Evolutionary conservation across 305 asterid species (phyloP), one percentile per base, ranked within the genome.

Genomic region (Solanum chacoense): DNA sequence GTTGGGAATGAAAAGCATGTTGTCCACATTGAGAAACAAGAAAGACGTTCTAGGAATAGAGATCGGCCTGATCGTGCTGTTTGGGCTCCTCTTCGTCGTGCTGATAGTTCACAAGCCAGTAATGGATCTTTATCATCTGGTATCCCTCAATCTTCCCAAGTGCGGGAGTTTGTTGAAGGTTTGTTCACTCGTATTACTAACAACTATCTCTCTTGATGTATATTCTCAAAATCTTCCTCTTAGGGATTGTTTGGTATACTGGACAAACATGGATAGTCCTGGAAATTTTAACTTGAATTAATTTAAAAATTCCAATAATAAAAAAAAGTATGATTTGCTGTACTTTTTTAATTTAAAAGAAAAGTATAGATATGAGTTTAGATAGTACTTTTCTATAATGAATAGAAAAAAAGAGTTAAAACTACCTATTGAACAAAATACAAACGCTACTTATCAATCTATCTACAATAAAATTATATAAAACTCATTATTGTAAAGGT

Each of bases 11-110:
- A 94, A 90, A 28, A 85, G 87, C 93, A 90, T 80, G 91, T 89
- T 86, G 88, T 85, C 69, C 90, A 92, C 84, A 11, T 86, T n/a
- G 96, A 94, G 88, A 94, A 92, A 90, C 95, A 91, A 76, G 96
- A 94, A 87, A 95, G 93, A 71, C 93, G 95, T 55, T 90, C 91
- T 31, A 93, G 94, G 92, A 95, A 94, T 90, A 96, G 92, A 90
- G 97, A 94, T 90, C 94, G 98, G 86, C 98, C 97, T 90, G 98
- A 96, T 91, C 96, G 96, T 88, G 98, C 96, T 90, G 95, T 94
- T 90, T 93, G 98, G 98, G 89, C 98, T 77, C 95, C 94, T 89
- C 94, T 95, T 92, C 94, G 93, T 42, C 95, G 93, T 67, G 91
- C 96, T 32, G 96, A 96, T 88, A 95, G 96, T 85, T 91, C 95